Evolutionary conservation across 2,329 filamentous ascomycete genomes (phyloP), one percentile per base, ranked within the genome.

Genomic region (Alternaria ventricosa): DNA sequence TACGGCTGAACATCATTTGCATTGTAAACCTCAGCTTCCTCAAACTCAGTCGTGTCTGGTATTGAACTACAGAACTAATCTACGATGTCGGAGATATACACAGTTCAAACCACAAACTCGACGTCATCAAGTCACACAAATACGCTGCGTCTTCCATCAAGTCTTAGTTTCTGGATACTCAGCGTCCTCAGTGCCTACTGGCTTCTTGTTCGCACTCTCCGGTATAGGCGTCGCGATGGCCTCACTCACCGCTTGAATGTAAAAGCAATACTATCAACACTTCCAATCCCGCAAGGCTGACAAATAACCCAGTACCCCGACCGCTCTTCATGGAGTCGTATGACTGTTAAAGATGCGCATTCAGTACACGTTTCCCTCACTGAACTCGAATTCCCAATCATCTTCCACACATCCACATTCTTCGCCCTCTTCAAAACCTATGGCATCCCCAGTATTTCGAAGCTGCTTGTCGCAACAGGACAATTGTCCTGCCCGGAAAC

Each of bases 371-470:
- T 43, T 15, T 11, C 28, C 5, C 51, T 54, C 8, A 6, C 51
- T 7, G 33, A 36, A 15, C 30, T 36, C 22, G 51, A 51, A 18
- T 45, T 44, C 12, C 28, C 20, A 7, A 6, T 7, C 12, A 3
- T 36, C 1, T 6, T 13, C 25, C 36, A 20, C 3, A 22, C 36
- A 1, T 54, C 54, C 25, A 22, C 45, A 6, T 46, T 46, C 43
- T 56, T 56, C 23, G 54, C 54, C 15, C 54, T 56, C 8, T 57
- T 49, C 55, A 78, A 73, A 49, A 80, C 78, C 3, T 80, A 80
- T 60, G 78, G 76, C 28, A 79, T 81, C 12, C 79, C 78, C 9
- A 70, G 72, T 4, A 80, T 80, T n/a, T 78, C 74, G 4, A 76
- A 71, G 41, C 65, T 80, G 1, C 72, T 80, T 4, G 74, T 72